A percentile compares a stretch with the other conserved stretches of the same genome.
Conservation (phyloP, 768 basidiomycete species). For the Podaxis sp. region DNA sequence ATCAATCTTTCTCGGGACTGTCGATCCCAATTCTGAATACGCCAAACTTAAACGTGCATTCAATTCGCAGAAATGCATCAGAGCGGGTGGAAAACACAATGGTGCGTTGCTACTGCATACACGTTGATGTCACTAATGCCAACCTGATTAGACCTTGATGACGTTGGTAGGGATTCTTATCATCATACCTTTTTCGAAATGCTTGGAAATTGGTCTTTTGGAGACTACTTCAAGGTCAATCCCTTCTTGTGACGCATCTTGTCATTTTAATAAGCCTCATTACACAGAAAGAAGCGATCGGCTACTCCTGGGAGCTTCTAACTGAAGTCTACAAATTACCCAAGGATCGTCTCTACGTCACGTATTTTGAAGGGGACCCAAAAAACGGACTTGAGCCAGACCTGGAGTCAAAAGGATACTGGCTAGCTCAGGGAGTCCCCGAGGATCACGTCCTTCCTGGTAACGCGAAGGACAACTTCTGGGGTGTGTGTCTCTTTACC, state of each 20-base stretch:
- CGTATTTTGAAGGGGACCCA: constrained; percentile 96
- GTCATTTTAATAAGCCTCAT: constrained; percentile 13
- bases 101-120: constrained; percentile 40
- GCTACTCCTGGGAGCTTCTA: constrained; percentile 92
- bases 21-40: constrained; percentile 92
- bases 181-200: constrained; percentile 99
- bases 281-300: constrained; percentile 84
- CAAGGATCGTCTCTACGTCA: constrained; percentile 90
- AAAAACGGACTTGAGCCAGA: constrained; percentile 85
- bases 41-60: constrained; percentile 90
- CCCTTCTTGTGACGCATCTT: background rate
- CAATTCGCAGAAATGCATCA: constrained; percentile 97
- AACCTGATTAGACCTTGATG: constrained; percentile 77
- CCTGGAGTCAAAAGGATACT: constrained; percentile 80
- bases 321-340: constrained; percentile 87
- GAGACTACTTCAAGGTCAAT: constrained; percentile 96
- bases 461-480: constrained; percentile 97
- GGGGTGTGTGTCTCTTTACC: constrained; percentile 60
- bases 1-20: constrained; percentile 95
- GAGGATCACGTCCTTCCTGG: constrained; percentile 93
- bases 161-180: constrained; percentile 98
- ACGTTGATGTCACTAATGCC: background rate
- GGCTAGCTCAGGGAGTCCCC: constrained; percentile 85
- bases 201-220: constrained; percentile 99
- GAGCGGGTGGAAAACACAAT: constrained; percentile 99